Evolutionary conservation across 2,329 filamentous ascomycete genomes (phyloP).

Genomic region (Apiospora phragmitis): DNA sequence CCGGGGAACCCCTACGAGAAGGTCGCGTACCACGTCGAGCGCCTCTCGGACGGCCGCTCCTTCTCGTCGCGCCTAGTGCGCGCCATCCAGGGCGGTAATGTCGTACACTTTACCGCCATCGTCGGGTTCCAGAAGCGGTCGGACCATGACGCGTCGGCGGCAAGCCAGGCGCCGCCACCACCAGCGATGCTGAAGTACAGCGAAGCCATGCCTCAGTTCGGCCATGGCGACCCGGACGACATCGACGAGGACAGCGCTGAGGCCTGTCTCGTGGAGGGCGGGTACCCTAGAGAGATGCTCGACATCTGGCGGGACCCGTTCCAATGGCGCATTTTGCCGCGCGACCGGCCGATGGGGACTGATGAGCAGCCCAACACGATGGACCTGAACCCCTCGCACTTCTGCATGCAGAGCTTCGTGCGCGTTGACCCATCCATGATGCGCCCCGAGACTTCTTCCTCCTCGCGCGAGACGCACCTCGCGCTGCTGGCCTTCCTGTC

Average conservation of each 20-base stretch:
- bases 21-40: slow-evolving; percentile 14
- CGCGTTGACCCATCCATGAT: background rate
- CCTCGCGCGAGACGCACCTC: slow-evolving; percentile 3
- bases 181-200: background rate
- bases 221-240: background rate
- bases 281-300: background rate
- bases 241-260: background rate
- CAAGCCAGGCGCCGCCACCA: background rate
- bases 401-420: slow-evolving; percentile 13
- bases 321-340: slow-evolving; percentile 10
- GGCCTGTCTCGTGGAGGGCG: slow-evolving; percentile 4
- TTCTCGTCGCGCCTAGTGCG: slow-evolving; percentile 14
- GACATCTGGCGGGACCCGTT: slow-evolving; percentile 5
- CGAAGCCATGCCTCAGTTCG: background rate
- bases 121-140: slow-evolving; percentile 12
- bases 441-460: background rate
- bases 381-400: background rate
- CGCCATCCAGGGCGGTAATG: slow-evolving; percentile 8
- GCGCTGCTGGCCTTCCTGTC: slow-evolving; percentile 13
- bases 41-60: slow-evolving; percentile 14
- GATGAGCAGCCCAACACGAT: background rate
- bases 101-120: slow-evolving; percentile 12
- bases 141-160: background rate
- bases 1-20: background rate
- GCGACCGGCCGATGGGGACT: background rate